phyloP scores from a whole-genome alignment of 2,329 filamentous ascomycete genomes.

The Myriosclerotinia curreyana region DNA sequence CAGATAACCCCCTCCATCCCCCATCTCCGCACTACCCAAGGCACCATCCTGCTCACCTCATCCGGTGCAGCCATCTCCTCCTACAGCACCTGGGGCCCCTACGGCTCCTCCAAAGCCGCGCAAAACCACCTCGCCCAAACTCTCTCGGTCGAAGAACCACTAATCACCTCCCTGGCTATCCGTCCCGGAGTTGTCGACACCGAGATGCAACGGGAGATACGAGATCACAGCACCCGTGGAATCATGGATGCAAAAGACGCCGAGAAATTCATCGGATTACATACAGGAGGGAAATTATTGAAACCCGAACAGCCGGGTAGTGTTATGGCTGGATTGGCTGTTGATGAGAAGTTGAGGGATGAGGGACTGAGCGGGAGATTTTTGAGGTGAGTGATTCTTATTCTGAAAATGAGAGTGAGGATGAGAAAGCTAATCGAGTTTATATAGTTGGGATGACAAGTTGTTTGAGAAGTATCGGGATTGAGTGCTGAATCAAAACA shows the following conservation, averaged over 20 bases:
- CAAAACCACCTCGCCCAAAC: constrained; percentile 76
- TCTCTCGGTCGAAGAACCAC: constrained; percentile 71
- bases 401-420: constrained; percentile 1
- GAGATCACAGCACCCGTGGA: constrained; percentile 57
- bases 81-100: constrained; percentile 74
- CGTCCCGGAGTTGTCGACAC: constrained; percentile 83
- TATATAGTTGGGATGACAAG: constrained; percentile 50
- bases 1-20: constrained; percentile 64
- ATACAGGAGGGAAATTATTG: constrained; percentile 68
- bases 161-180: constrained; percentile 69
- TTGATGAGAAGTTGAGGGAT: constrained; percentile 60
- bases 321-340: constrained; percentile 77
- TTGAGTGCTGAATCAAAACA: not conserved
- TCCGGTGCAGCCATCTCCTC: constrained; percentile 69
- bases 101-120: constrained; percentile 80
- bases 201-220: constrained; percentile 81
- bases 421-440: constrained; percentile 33
- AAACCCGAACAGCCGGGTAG: constrained; percentile 79
- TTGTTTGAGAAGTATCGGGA: constrained; percentile 55
- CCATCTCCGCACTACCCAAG: constrained; percentile 63
- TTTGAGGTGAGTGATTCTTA: constrained; percentile 53
- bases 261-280: constrained; percentile 64
- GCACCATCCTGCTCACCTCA: constrained; percentile 73
- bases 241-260: constrained; percentile 57
- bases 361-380: constrained; percentile 72